Percentiles rank a stretch among this genome's conserved stretches.
Conservation (phyloP, 2,329 filamentous ascomycete species). For the Diaporthe humulicola region DNA sequence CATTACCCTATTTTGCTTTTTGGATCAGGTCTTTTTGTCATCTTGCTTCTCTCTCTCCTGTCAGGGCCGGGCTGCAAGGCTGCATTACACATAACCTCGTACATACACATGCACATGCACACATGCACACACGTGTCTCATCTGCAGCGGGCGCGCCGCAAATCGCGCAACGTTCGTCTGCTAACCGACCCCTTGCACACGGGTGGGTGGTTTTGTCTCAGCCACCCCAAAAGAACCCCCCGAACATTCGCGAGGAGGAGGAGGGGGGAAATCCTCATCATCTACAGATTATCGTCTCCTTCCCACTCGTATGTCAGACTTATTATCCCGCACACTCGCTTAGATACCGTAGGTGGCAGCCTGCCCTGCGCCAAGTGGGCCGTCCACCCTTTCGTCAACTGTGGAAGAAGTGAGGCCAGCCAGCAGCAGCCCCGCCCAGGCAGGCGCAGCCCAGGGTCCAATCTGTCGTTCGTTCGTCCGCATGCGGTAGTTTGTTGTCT, state of each 20-base stretch:
- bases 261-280: background rate
- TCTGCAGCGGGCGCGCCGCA: conserved; percentile 25
- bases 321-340: conserved; percentile 11
- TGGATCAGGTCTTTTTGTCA: background rate
- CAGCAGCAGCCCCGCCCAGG: conserved; percentile 2
- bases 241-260: background rate
- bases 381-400: background rate
- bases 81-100: conserved; percentile 13
- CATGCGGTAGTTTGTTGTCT: background rate
- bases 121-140: conserved; percentile 29
- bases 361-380: conserved; percentile 17
- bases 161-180: conserved; percentile 30
- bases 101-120: background rate
- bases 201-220: conserved; percentile 18
- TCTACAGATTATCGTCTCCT: background rate
- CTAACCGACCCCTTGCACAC: conserved; percentile 8
- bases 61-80: background rate
- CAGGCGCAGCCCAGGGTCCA: background rate
- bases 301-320: conserved; percentile 9
- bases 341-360: conserved; percentile 10
- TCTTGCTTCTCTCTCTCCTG: background rate
- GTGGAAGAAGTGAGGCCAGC: too few relatives aligned
- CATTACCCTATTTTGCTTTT: background rate
- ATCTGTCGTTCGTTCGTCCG: background rate
- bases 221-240: background rate